Evolutionary conservation across 257 asterid species (phyloP).

Genomic region (Fraxinus cuspidata): DNA sequence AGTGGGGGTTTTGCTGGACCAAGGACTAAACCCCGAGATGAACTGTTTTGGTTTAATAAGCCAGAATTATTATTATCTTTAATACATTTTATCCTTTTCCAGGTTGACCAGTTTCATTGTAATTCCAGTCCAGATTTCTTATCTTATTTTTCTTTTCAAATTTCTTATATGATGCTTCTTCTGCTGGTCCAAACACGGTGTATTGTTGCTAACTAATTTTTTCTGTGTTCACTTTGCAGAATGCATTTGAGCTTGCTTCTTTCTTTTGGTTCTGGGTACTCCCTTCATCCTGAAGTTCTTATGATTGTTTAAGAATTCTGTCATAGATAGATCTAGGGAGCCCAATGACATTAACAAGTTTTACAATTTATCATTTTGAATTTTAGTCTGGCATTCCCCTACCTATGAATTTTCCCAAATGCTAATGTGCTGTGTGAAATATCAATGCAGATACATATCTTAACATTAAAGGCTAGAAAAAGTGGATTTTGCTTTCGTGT

Average conservation of each 20-base stretch:
- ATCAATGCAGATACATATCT: neutral
- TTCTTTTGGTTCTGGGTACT: constrained; percentile 99
- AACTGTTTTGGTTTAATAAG: constrained; percentile 94
- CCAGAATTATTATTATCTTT: constrained; percentile 76
- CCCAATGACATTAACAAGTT: neutral
- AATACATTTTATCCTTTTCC: constrained; percentile 91
- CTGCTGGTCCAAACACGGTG: neutral
- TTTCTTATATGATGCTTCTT: neutral
- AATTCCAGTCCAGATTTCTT: neutral
- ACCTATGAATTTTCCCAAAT: neutral
- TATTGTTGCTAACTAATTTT: neutral
- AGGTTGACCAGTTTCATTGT: constrained; percentile 49
- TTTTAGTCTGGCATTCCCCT: neutral
- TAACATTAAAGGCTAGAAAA: neutral
- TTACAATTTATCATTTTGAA: no score
- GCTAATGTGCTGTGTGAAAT: neutral
- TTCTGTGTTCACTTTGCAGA: constrained; percentile 34
- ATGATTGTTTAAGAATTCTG: neutral
- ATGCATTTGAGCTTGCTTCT: constrained; percentile 85
- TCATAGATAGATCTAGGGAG: no score
- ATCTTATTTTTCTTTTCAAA: constrained; percentile 4
- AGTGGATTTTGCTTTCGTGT: neutral
- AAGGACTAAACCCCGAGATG: constrained; percentile 79
- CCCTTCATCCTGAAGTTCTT: constrained; percentile 18
- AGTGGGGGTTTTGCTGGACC: constrained; percentile 53